phyloP scores from a whole-genome alignment of 2,329 filamentous ascomycete genomes.

The Cadophora gregata region DNA sequence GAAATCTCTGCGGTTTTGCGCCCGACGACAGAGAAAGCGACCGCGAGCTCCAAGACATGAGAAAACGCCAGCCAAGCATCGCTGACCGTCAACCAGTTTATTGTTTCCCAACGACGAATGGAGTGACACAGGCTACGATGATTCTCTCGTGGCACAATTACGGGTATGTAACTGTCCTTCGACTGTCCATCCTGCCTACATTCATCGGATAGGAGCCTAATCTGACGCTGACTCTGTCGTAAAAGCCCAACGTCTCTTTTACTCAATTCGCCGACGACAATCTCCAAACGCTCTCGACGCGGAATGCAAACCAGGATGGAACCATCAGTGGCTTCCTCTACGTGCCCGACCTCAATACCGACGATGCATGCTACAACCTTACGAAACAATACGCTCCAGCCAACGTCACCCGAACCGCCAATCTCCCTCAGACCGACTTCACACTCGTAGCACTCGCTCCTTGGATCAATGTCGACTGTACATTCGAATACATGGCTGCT shows the following conservation, averaged over 20 bases:
- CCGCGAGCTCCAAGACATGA: conserved; percentile 1
- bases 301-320: conserved; percentile 63
- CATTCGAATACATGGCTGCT: conserved; percentile 71
- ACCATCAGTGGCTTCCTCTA: conserved; percentile 82
- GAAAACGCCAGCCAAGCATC: conserved; percentile 10
- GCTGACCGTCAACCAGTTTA: conserved; percentile 36
- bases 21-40: conserved; percentile 1
- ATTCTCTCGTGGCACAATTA: conserved; percentile 35
- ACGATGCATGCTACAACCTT: conserved; percentile 66
- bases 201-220: background rate
- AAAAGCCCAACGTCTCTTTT: conserved; percentile 43
- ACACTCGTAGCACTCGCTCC: conserved; percentile 83
- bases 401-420: conserved; percentile 75
- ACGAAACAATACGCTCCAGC: conserved; percentile 71
- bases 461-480: conserved; percentile 80
- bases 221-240: conserved; percentile 24
- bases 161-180: conserved; percentile 32
- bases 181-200: background rate
- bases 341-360: conserved; percentile 70
- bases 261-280: conserved; percentile 54
- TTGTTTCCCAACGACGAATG: conserved; percentile 43
- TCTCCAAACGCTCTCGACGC: conserved; percentile 78
- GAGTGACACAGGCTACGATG: conserved; percentile 30
- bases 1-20: conserved; percentile 12
- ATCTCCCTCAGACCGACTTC: conserved; percentile 73